Evolutionary conservation across 2,329 filamentous ascomycete species (phyloP).

Genomic region (Acarospora socialis): DNA sequence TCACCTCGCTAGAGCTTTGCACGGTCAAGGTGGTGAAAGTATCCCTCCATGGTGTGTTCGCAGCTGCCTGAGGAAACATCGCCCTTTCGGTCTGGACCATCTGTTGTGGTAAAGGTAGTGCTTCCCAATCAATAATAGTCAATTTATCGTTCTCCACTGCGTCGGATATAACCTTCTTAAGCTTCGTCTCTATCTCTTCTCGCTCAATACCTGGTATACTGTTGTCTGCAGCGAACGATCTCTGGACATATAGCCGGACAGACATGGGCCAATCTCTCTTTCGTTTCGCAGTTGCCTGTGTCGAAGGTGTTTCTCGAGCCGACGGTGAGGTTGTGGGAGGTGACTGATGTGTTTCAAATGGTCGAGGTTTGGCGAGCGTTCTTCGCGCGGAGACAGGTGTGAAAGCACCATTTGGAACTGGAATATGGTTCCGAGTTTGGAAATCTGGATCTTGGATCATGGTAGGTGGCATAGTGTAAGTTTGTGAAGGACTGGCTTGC

Average conservation of each 20-base stretch:
- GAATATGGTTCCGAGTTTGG: too few species aligned
- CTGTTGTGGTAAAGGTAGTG: constrained; percentile 69
- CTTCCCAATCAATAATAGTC: constrained; percentile 66
- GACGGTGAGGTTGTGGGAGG: constrained; percentile 20
- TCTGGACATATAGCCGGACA: constrained; percentile 79
- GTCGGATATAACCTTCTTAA: constrained; percentile 73
- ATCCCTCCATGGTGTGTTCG: constrained; percentile 14
- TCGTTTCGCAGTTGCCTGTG: constrained; percentile 29
- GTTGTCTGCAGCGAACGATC: constrained; percentile 68
- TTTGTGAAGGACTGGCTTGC: constrained; percentile 1
- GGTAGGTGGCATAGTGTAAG: constrained; percentile 4
- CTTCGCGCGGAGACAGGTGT: constrained; percentile 32
- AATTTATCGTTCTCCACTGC: constrained; percentile 63
- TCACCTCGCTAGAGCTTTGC: constrained; percentile 16
- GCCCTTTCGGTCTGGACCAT: constrained; percentile 58
- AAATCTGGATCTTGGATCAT: background rate
- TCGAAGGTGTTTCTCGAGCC: constrained; percentile 23
- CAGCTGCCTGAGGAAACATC: constrained; percentile 6
- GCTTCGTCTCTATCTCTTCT: constrained; percentile 64
- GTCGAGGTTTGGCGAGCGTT: constrained; percentile 19
- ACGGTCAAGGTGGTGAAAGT: constrained; percentile 11
- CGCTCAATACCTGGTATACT: constrained; percentile 47
- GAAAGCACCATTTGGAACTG: constrained; percentile 28
- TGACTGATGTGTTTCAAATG: constrained; percentile 8
- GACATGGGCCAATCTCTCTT: constrained; percentile 64